Percentiles rank a stretch among this genome's conserved stretches.
These are phyloP conservation scores for Huntiella decipiens DNA, from an alignment of 2,329 filamentous ascomycete genomes.

Conservation along the genomic window DNA sequence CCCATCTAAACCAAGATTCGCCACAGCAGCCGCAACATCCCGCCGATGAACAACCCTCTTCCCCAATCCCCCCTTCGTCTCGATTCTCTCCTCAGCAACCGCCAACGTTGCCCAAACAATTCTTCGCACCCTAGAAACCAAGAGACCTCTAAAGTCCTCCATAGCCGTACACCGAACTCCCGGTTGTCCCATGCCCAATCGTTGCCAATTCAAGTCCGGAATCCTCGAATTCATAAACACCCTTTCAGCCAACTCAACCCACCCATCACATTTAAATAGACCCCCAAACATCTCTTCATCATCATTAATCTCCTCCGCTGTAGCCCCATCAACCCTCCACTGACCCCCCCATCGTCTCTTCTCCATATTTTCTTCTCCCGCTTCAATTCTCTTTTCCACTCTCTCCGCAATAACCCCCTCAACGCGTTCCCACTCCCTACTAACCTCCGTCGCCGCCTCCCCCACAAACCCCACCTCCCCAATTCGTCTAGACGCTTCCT, in stretches of 20 bases:
- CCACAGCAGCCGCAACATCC: slow-evolving; percentile 31
- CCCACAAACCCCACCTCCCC: slow-evolving; percentile 28
- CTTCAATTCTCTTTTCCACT: slow-evolving; percentile 12
- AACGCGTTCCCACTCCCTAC: slow-evolving; percentile 43
- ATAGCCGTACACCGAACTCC: slow-evolving; percentile 57
- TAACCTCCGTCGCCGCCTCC: slow-evolving; percentile 51
- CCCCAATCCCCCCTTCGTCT: slow-evolving; percentile 24
- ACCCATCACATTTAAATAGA: slow-evolving; percentile 39
- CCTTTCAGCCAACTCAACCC: slow-evolving; percentile 43
- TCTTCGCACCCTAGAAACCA: slow-evolving; percentile 47
- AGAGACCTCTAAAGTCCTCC: slow-evolving; percentile 54
- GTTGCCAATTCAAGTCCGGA: slow-evolving; percentile 48
- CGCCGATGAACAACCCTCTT: slow-evolving; percentile 14
- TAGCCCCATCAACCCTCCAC: background rate
- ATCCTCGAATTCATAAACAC: slow-evolving; percentile 58
- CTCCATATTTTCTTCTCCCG: background rate
- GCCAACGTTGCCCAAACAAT: slow-evolving; percentile 52
- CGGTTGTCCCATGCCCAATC: slow-evolving; percentile 39
- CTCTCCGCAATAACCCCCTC: slow-evolving; percentile 44
- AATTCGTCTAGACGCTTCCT: slow-evolving; percentile 36
- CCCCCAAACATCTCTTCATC: slow-evolving; percentile 27
- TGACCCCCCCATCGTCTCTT: background rate
- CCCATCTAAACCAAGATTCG: slow-evolving; percentile 25
- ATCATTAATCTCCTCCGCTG: slow-evolving; percentile 12
- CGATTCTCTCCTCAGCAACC: slow-evolving; percentile 49